Evolutionary conservation across 208 protist genomes (phyloP).

Genomic region (Trypanosoma caninum): DNA sequence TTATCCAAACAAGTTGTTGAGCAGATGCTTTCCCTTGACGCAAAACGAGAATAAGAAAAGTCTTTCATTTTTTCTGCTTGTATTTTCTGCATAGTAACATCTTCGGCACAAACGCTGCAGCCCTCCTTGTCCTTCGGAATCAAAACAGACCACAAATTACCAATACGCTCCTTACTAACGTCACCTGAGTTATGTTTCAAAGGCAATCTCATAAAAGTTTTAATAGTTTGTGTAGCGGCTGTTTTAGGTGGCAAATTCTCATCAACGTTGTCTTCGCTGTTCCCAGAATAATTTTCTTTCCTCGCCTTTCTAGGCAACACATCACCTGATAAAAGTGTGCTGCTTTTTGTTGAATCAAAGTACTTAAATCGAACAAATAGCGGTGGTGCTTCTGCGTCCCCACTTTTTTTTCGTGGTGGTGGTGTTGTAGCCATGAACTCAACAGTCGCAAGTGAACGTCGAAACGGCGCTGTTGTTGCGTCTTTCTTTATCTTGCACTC

Average conservation of each 20-base stretch:
- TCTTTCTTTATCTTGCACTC: constrained; percentile 14
- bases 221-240: neutral
- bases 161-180: no score
- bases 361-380: neutral
- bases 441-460: neutral
- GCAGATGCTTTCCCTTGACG: no score
- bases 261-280: neutral
- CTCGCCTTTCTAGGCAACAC: neutral
- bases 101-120: no score
- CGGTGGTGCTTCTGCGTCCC: neutral
- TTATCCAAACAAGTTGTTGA: no score
- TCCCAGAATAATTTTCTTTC: neutral
- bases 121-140: no score
- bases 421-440: neutral
- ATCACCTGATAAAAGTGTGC: neutral
- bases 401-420: constrained; percentile 2
- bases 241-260: no score
- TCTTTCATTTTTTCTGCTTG: no score
- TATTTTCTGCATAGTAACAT: no score
- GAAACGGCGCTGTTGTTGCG: constrained; percentile 2
- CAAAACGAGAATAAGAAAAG: no score
- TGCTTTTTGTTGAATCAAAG: neutral
- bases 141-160: no score
- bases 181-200: no score
- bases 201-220: neutral